A percentile compares a stretch with the other conserved stretches of the same genome.
Evolutionary conservation across 805 yeast genomes (phyloP).

Genomic region (Grigorovia humatica): DNA sequence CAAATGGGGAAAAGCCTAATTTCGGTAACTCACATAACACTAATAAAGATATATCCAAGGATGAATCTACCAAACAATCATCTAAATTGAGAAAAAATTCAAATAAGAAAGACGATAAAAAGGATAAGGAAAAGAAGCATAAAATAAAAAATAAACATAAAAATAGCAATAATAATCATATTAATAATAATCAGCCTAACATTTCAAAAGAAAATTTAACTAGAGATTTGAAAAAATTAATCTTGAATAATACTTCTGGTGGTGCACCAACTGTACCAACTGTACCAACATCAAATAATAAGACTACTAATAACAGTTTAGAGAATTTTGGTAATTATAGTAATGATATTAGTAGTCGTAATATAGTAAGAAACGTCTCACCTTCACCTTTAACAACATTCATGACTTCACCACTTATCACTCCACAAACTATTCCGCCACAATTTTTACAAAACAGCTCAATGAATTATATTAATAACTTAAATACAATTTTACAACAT

Average conservation of each 20-base stretch:
- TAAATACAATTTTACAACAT: background rate
- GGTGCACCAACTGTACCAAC: too few relatives aligned
- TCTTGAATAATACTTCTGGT: background rate
- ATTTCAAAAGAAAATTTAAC: background rate
- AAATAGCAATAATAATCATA: background rate
- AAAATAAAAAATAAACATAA: background rate
- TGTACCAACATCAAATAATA: too few relatives aligned
- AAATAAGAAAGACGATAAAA: background rate
- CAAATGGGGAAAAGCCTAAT: slow-evolving; percentile 27
- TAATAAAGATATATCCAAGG: background rate
- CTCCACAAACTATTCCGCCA: slow-evolving; percentile 8
- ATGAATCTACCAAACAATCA: too few relatives aligned
- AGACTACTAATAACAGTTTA: too few relatives aligned
- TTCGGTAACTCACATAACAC: slow-evolving; percentile 16
- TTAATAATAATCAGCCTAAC: background rate
- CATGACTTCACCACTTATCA: slow-evolving; percentile 10
- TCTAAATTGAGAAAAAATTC: background rate
- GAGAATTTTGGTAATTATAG: background rate
- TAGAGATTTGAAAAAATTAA: background rate
- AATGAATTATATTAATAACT: background rate
- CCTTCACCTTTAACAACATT: slow-evolving; percentile 7
- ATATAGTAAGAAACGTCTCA: background rate
- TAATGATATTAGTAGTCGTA: background rate
- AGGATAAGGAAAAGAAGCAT: background rate
- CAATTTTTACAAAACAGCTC: background rate